Evolutionary conservation across 768 basidiomycete genomes (phyloP).

Genomic region (Termitomyces sp.): DNA sequence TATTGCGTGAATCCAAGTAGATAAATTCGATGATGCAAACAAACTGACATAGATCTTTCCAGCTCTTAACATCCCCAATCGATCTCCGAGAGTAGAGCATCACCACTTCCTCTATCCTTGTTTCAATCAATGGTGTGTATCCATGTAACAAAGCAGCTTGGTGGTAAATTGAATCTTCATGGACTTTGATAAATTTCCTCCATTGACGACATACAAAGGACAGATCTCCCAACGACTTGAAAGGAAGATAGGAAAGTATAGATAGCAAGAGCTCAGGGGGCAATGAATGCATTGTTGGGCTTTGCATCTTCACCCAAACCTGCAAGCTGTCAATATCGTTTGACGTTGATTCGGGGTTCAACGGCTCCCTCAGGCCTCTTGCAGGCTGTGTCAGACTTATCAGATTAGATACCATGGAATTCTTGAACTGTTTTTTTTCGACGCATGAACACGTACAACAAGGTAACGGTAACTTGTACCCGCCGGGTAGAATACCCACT

Average conservation of each 20-base stretch:
- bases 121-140: constrained; percentile 27
- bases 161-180: constrained; percentile 52
- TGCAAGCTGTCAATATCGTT: too few relatives aligned
- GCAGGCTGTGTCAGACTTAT: background rate
- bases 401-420: background rate
- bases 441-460: background rate
- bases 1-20: background rate
- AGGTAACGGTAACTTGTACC: background rate
- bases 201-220: constrained; percentile 37
- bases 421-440: too few relatives aligned
- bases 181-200: constrained; percentile 37
- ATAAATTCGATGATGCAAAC: constrained; percentile 18
- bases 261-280: constrained; percentile 55
- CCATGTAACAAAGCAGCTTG: constrained; percentile 48
- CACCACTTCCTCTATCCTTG: constrained; percentile 24
- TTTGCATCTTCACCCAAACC: background rate
- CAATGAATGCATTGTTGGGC: constrained; percentile 31
- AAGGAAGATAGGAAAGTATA: constrained; percentile 43
- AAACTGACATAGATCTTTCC: constrained; percentile 59
- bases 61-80: constrained; percentile 32
- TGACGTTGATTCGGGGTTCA: too few relatives aligned
- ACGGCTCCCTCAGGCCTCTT: too few relatives aligned
- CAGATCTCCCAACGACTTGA: constrained; percentile 34
- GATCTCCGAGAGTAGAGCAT: constrained; percentile 26
- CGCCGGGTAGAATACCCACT: background rate